A percentile compares a stretch with the other conserved stretches of the same genome.
phyloP scores from a whole-genome alignment of 2,329 filamentous ascomycete species.

The Paraphoma chrysanthemicola region DNA sequence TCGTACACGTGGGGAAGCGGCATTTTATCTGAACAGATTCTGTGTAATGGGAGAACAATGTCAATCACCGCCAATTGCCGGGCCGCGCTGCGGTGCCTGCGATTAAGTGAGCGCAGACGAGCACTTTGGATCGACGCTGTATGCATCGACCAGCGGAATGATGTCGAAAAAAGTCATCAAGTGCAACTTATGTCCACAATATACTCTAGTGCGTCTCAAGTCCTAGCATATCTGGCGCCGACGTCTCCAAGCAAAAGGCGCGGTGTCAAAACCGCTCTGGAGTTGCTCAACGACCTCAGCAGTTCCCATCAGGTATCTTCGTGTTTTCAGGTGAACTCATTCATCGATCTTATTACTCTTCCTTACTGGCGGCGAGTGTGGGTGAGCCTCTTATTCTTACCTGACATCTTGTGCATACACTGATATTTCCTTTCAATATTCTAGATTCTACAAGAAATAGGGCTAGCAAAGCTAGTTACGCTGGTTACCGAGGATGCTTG shows the following conservation, averaged over 20 bases:
- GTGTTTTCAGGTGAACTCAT: no score
- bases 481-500: no score
- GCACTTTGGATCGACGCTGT: background rate
- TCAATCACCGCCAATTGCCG: background rate
- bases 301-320: no score
- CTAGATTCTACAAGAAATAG: no score
- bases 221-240: background rate
- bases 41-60: background rate
- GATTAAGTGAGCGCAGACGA: background rate
- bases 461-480: no score
- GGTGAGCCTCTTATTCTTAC: no score
- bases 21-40: background rate
- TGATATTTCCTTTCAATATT: no score
- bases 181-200: conserved; percentile 9
- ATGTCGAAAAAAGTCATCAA: conserved; percentile 5
- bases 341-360: no score
- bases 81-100: background rate
- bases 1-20: conserved; percentile 32
- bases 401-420: no score
- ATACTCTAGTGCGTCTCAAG: background rate
- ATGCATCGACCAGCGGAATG: background rate
- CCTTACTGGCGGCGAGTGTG: no score
- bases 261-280: no score
- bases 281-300: no score
- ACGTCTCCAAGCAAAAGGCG: background rate